Conservation (phyloP, 768 basidiomycete genomes). For the Mycena filopes region DNA sequence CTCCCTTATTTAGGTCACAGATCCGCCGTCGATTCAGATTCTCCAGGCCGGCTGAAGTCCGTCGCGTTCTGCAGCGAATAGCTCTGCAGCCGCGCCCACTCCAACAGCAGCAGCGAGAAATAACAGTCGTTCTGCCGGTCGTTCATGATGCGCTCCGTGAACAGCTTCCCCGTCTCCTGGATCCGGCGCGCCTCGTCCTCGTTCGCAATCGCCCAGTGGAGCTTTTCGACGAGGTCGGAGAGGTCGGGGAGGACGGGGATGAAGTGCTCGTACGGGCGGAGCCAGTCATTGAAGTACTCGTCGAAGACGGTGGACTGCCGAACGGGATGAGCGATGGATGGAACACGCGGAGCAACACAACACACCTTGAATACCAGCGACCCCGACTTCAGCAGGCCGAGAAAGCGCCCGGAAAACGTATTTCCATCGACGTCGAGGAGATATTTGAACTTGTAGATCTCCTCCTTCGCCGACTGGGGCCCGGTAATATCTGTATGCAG, state of each 20-base stretch:
- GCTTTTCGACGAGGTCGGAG: slow-evolving; percentile 33
- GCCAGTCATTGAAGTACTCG: slow-evolving; percentile 33
- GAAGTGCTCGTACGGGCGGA: slow-evolving; percentile 31
- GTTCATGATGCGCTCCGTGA: slow-evolving; percentile 30
- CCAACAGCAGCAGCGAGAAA: slow-evolving; percentile 28
- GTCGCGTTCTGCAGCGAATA: background rate
- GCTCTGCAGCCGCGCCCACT: slow-evolving; percentile 32
- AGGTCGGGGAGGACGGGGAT: slow-evolving; percentile 30
- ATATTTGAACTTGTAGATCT: slow-evolving; percentile 33
- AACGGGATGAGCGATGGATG: background rate
- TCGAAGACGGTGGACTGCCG: slow-evolving; percentile 31
- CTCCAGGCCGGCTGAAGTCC: no score
- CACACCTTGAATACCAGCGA: slow-evolving; percentile 35
- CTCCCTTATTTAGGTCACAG: no score
- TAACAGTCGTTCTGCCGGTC: slow-evolving; percentile 36
- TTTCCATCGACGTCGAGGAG: slow-evolving; percentile 34
- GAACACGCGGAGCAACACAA: background rate
- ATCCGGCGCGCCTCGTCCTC: slow-evolving; percentile 31
- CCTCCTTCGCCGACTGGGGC: slow-evolving; percentile 30
- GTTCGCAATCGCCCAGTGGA: slow-evolving; percentile 32
- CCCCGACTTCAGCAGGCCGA: slow-evolving; percentile 30
- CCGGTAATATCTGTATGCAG: slow-evolving; percentile 16
- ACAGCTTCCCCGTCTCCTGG: slow-evolving; percentile 31
- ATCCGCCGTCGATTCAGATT: no score
- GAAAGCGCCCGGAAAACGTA: slow-evolving; percentile 33